Base-by-base conservation (phyloP, 108 stramenopile species). In the Schizochytrium sp. region DNA sequence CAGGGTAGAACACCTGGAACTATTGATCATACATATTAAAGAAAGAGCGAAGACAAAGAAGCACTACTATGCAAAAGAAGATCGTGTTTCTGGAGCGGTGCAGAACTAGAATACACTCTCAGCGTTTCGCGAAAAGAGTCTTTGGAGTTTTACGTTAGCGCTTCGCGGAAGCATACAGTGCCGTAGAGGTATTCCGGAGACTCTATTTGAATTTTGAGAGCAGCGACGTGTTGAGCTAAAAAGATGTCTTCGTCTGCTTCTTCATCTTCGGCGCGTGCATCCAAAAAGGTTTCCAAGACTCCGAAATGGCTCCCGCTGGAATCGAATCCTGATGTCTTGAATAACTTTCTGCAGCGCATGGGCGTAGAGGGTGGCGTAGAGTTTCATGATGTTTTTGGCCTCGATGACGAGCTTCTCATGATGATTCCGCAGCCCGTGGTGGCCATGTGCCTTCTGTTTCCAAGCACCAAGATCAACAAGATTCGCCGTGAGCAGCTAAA, bases 381-480 rank as follows among this genome's bases (percentile, higher is more conserved):
- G 38, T 89, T 89, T n/a, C 13, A 13, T 57, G 89, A 89, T 59
- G 89, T 89, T 60, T 89, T 56, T 46, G 89, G 89, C 15, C 40
- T 89, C 15, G 89, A 89, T 46, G 53, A 53, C 28, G 89, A 89
- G 56, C 73, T 89, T 46, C 89, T 89, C 38, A 45, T 45, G 0
- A 89, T 89, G 89, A 8, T 89, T 8, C 89, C 89, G 56, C 72
- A 56, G 57, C 72, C 72, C 0, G 64, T 61, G 73, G 73, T 89
- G 41, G 89, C 89, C 12, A 40, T 89, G 73, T 89, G 89, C 44
- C 72, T 89, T 57, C 57, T 89, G 10, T 89, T 76, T 44, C 89
- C 89, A 8, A 45, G 72, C 45, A 49, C 10, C 42, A 83, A 28
- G 58, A 83, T 83, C 46, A 45, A 15, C 4, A 40, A 3, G 56